A percentile compares a stretch with the other conserved stretches of the same genome.
These are phyloP conservation scores for Trichoderma sp. DNA, from an alignment of 2,329 filamentous ascomycete species.

Conservation along the genomic window DNA sequence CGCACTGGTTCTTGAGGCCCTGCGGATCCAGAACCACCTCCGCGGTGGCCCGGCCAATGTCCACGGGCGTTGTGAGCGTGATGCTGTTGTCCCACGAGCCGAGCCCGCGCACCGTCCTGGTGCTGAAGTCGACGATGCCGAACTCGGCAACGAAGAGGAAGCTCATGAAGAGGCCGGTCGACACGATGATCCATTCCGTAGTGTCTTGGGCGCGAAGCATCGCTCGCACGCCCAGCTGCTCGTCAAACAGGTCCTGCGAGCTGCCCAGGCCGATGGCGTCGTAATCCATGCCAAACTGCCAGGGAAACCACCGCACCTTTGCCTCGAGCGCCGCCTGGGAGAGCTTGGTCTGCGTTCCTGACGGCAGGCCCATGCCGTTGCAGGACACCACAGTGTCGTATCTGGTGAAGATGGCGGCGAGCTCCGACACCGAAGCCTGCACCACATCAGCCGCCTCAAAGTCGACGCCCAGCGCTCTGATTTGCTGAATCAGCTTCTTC, in stretches of 20 bases:
- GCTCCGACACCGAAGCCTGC: constrained; percentile 33
- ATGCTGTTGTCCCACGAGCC: constrained; percentile 61
- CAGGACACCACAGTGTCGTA: constrained; percentile 60
- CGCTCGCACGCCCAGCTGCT: constrained; percentile 60
- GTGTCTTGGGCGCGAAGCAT: constrained; percentile 40
- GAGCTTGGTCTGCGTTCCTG: constrained; percentile 58
- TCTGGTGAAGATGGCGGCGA: constrained; percentile 42
- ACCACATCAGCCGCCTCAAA: constrained; percentile 48
- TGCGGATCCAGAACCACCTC: constrained; percentile 50
- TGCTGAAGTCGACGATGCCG: constrained; percentile 56
- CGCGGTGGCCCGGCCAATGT: constrained; percentile 62
- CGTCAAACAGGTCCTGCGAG: constrained; percentile 64
- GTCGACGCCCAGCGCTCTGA: constrained; percentile 39
- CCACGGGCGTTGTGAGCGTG: constrained; percentile 60
- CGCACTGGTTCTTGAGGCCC: constrained; percentile 40
- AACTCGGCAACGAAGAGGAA: constrained; percentile 65
- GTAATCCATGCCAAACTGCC: constrained; percentile 75
- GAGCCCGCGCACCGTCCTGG: constrained; percentile 49
- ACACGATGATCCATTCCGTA: constrained; percentile 62
- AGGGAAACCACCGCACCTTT: constrained; percentile 58
- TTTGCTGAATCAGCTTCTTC: constrained; percentile 32
- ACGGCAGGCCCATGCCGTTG: constrained; percentile 56
- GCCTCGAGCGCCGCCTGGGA: constrained; percentile 54
- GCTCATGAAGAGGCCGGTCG: constrained; percentile 68
- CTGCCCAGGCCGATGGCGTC: constrained; percentile 59